Base-by-base conservation (phyloP, 2,329 filamentous ascomycete species). In the Ilyonectria sp. region DNA sequence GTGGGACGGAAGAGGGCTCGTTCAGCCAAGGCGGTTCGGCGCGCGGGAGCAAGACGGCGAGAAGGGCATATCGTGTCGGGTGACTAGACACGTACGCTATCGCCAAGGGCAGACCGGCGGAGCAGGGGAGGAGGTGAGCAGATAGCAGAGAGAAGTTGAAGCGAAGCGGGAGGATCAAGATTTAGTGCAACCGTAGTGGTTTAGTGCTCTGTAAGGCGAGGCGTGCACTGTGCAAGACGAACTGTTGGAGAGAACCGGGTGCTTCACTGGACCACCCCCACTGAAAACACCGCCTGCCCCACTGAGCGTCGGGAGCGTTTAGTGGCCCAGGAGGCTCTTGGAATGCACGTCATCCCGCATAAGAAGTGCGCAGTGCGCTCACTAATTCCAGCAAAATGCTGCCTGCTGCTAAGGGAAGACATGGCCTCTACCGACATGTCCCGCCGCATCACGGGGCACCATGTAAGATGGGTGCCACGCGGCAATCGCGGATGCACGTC, bases 331-430 rank as follows among this genome's bases (percentile, higher is more conserved):
- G 57, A 55, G 61, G n/a, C 23, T 11, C 46, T 53, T 35, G 53
- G 64, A 62, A 66, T 64, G 70, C 71, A 75, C 73, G 73, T 75
- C 73, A 74, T 75, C 65, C 58, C 63, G 65, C 63, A 66, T 52
- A 26, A 61, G 44, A 55, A 66, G 61, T 50, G 61, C 49, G 31
- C 40, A 62, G 59, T 65, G 19, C 44, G 37, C 23, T 33, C 31
- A 47, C 49, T 54, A 49, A 47, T 63, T 26, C 26, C 21, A n/a
- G 33, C 49, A 33, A 37, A 47, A 37, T 40, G 33, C 59, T 65
- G 58, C 63, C 58, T 58, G 23, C n/a, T 19, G 40, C 17, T 33
- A 31, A 10, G 26, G 17, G 49, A 19, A 33, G 49, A 53, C 6
- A 13, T 8, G 13, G 50, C 31, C 31, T 53, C n/a, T 13, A 19